Evolutionary conservation across 2,329 filamentous ascomycete genomes (phyloP).

Genomic region (Aspergillus brasiliensis): DNA sequence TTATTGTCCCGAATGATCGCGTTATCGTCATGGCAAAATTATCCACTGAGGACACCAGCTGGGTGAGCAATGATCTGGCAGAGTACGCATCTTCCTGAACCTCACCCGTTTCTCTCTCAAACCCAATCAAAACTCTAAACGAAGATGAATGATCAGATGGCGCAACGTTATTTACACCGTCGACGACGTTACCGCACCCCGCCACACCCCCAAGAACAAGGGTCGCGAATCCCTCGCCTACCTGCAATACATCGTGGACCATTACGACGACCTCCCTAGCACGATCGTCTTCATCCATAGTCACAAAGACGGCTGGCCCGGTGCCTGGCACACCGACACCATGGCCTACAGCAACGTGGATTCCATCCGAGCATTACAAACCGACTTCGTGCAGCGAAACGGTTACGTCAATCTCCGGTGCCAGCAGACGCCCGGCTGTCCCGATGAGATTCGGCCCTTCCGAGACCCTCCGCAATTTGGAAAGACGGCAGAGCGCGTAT

Average conservation of each 20-base stretch:
- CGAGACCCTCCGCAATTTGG: conserved; percentile 28
- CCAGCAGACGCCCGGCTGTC: conserved; percentile 35
- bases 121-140: too few relatives aligned
- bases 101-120: neutral
- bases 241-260: conserved; percentile 49
- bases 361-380: conserved; percentile 52
- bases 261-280: conserved; percentile 53
- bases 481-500: conserved; percentile 29
- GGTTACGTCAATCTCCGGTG: conserved; percentile 65
- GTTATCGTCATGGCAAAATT: conserved; percentile 49
- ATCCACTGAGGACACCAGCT: conserved; percentile 47
- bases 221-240: conserved; percentile 50
- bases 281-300: conserved; percentile 59
- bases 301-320: conserved; percentile 50
- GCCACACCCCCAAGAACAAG: conserved; percentile 44
- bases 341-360: conserved; percentile 57
- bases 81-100: conserved; percentile 33
- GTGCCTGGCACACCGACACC: conserved; percentile 61
- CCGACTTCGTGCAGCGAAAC: conserved; percentile 52
- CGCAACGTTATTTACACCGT: conserved; percentile 49
- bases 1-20: conserved; percentile 40
- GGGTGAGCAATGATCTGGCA: conserved; percentile 47
- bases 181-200: conserved; percentile 35
- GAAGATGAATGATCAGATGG: conserved; percentile 38
- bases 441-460: conserved; percentile 36